Conservation (phyloP, 2,329 filamentous ascomycete genomes). For the Sclerotinia subarctica region DNA sequence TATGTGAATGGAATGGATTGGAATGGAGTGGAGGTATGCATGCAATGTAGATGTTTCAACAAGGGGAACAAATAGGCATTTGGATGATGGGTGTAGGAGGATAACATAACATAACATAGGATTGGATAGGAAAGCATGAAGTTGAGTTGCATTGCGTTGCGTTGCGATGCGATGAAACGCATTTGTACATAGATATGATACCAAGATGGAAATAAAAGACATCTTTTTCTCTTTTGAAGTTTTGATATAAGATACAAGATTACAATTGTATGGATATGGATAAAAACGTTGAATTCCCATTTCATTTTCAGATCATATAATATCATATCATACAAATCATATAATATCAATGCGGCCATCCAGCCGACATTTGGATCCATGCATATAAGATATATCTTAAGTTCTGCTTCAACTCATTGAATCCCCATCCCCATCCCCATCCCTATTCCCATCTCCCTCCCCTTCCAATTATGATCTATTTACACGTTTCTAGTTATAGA, state of each 20-base stretch:
- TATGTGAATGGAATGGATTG: background rate
- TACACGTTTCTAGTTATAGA: background rate
- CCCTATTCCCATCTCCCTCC: background rate
- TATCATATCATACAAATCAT: background rate
- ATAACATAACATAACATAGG: background rate
- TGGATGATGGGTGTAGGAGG: background rate
- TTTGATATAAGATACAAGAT: background rate
- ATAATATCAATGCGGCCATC: background rate
- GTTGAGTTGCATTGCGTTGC: background rate
- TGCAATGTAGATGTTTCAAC: background rate
- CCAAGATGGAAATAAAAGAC: conserved; percentile 18
- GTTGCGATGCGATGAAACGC: background rate
- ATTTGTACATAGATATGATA: conserved; percentile 22
- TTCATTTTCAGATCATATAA: background rate
- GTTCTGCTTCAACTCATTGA: background rate
- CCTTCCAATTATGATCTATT: background rate
- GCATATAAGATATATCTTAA: background rate
- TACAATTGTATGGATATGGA: too few relatives aligned
- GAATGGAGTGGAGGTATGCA: background rate
- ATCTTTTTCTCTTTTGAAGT: conserved; percentile 6
- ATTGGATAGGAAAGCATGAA: background rate
- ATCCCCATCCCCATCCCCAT: background rate
- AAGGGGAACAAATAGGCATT: background rate
- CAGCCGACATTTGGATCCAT: background rate
- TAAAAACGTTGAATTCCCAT: background rate